Base-by-base conservation (phyloP, 257 asterid species). In the Prunella vulgaris region DNA sequence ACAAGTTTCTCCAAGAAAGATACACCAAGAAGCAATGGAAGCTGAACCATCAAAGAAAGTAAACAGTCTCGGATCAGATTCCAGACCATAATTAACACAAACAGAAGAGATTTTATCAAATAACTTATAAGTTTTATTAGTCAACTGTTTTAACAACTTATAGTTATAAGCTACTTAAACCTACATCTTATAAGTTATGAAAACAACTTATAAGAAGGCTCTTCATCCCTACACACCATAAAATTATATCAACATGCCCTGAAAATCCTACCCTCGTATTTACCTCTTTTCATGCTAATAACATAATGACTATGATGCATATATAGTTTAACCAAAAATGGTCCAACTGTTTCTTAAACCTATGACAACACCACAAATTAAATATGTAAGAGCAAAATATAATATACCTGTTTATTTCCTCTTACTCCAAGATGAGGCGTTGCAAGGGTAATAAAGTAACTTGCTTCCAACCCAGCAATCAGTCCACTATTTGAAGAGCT, bases 341-440 rank as follows among this genome's bases (percentile, higher is more conserved):
- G 5, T 10, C 18, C 21, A 22, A 6, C 30, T 38, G 40, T 20
- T 7, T 60, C n/a, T 3, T 49, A 33, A 63, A 58, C 28, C 37
- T 37, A 32, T 60, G 60, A 12, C 30, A 54, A 30, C 64, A 46
- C 25, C 18, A 53, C 25, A 12, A 71, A 7, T 66, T 12, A 28
- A 22, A 64, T 20, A 40, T 1, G 18, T 25, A 68, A 48, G 13
- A 59, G 42, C 15, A 64, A 42, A 52, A 74, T 53, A 64, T 22
- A 25, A 25, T 22, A 25, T 73, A 88, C 98, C 98, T 93, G 97
- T 56, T 79, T 90, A 73, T 84, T 90, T 74, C 99, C 99, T 78
- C 97, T 84, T 42, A 90, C 99, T 46, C 97, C 97, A 62, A 93
- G 95, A 85, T 93, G 99, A 76, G 99, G 99, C 6, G 96, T 93